These are phyloP conservation scores for Aspergillus sp. DNA, from an alignment of 2,329 filamentous ascomycete species.

Conservation along the genomic window DNA sequence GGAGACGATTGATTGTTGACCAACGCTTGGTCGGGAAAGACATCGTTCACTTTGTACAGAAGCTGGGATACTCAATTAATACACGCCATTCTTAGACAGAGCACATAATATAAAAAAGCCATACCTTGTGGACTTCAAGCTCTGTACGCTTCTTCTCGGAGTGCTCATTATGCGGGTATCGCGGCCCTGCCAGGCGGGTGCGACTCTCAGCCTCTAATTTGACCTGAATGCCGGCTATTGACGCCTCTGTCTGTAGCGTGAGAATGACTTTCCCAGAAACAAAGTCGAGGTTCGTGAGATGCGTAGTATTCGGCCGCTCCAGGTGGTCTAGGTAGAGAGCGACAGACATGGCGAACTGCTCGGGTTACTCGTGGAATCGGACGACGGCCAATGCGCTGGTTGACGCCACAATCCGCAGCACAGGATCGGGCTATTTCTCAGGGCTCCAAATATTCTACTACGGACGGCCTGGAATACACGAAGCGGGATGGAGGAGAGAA, in stretches of 20 bases:
- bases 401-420: background rate
- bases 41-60: constrained; percentile 47
- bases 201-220: constrained; percentile 52
- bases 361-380: constrained; percentile 2
- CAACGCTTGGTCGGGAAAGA: constrained; percentile 47
- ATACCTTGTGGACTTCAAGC: constrained; percentile 51
- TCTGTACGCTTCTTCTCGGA: constrained; percentile 50
- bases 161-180: constrained; percentile 40
- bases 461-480: background rate
- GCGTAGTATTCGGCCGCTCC: constrained; percentile 40
- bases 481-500: background rate
- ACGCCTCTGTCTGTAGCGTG: constrained; percentile 40
- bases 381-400: background rate
- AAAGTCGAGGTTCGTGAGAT: constrained; percentile 51
- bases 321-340: constrained; percentile 37
- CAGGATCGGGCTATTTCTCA: background rate
- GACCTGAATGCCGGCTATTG: constrained; percentile 47
- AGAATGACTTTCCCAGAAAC: constrained; percentile 48
- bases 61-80: constrained; percentile 26
- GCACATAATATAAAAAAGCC: constrained; percentile 2
- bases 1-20: constrained; percentile 33
- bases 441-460: background rate
- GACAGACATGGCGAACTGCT: constrained; percentile 44
- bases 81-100: background rate
- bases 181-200: constrained; percentile 43